Percentiles rank a stretch among this genome's conserved stretches.
Conservation (phyloP, 2,329 filamentous ascomycete genomes). For the Trichoderma asperellum region DNA sequence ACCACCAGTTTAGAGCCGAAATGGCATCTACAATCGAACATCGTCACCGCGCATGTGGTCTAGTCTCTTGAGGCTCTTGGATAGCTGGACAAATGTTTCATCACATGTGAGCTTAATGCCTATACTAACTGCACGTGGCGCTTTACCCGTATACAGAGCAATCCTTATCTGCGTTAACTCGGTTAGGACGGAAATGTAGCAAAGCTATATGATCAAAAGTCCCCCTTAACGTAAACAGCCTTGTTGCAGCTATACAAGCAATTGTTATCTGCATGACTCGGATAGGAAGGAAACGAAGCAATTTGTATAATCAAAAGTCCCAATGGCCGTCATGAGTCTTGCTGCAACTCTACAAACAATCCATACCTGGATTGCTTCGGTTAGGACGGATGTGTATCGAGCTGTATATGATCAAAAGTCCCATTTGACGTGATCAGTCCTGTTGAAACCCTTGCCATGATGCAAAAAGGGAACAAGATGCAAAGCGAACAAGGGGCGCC, state of each 20-base stretch:
- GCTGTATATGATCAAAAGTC: not conserved
- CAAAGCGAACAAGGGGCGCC: too few species aligned
- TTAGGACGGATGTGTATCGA: not conserved
- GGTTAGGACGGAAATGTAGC: not conserved
- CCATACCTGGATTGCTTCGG: not conserved
- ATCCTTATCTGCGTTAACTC: not conserved
- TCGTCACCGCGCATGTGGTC: not conserved
- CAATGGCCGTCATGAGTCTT: not conserved
- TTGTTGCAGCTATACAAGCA: not conserved
- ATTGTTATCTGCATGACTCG: not conserved
- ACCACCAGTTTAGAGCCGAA: not conserved
- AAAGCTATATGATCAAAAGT: not conserved
- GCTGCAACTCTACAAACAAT: not conserved
- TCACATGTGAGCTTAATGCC: not conserved
- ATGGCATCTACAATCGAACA: not conserved
- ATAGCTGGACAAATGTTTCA: not conserved
- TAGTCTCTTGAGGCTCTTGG: not conserved
- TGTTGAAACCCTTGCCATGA: not conserved
- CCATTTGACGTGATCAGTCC: slow-evolving; percentile 3
- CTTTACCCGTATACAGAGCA: not conserved
- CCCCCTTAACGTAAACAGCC: not conserved
- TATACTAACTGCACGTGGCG: not conserved
- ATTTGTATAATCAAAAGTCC: not conserved
- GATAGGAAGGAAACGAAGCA: not conserved
- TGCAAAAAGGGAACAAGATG: not conserved